phyloP scores from a whole-genome alignment of 768 basidiomycete genomes.

The Boletus rubropictus region DNA sequence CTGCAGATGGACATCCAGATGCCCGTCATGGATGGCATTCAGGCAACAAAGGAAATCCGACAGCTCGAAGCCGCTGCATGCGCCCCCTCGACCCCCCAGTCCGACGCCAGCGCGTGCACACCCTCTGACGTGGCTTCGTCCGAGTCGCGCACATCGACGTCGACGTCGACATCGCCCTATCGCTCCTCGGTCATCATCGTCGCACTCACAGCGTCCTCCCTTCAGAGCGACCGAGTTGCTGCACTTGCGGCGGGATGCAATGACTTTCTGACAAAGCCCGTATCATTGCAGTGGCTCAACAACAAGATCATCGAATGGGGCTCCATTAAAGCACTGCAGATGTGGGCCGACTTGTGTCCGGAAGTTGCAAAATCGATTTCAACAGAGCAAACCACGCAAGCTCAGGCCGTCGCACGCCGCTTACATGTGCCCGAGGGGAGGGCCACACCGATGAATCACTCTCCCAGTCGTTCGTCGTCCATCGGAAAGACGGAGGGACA shows the following conservation, averaged over 20 bases:
- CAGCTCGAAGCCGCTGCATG: conserved; percentile 72
- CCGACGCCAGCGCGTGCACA: conserved; percentile 42
- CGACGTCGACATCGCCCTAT: conserved; percentile 60
- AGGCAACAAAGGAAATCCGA: conserved; percentile 94
- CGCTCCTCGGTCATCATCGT: conserved; percentile 97
- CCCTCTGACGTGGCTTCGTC: conserved; percentile 49
- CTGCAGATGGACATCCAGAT: conserved; percentile 98
- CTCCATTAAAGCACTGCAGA: conserved; percentile 88
- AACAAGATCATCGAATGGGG: conserved; percentile 99
- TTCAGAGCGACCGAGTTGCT: conserved; percentile 91
- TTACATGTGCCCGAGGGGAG: conserved; percentile 47
- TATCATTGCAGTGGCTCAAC: conserved; percentile 91
- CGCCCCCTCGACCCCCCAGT: conserved; percentile 62
- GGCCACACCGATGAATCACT: conserved; percentile 30
- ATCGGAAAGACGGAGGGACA: conserved; percentile 21
- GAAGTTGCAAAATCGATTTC: conserved; percentile 47
- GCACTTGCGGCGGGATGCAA: conserved; percentile 99
- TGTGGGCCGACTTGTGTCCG: conserved; percentile 82
- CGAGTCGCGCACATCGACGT: conserved; percentile 43
- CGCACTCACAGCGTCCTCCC: conserved; percentile 93
- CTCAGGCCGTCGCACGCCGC: conserved; percentile 41
- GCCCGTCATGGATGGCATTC: conserved; percentile 97
- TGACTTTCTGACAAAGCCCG: conserved; percentile 97
- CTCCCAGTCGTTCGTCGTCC: conserved; percentile 38
- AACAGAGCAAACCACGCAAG: conserved; percentile 42